Conservation (phyloP, 208 protist species). For the Acanthamoeba sp. region DNA sequence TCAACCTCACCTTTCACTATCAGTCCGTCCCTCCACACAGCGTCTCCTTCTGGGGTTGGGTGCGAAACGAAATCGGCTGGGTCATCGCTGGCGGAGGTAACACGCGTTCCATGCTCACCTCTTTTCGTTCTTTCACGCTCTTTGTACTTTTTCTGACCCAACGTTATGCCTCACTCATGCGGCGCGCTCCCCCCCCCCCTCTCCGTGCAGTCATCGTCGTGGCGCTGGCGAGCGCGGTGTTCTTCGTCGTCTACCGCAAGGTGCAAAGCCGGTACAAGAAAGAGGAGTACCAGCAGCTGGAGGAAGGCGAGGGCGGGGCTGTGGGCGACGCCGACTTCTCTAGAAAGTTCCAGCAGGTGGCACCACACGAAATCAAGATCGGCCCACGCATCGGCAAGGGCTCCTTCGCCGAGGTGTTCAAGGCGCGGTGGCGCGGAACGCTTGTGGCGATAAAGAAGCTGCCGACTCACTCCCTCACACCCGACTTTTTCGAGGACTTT, state of each 20-base stretch:
- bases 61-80: not conserved
- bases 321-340: constrained; percentile 51
- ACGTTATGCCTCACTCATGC: not conserved
- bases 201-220: not conserved
- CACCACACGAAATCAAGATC: constrained; percentile 22
- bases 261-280: not conserved
- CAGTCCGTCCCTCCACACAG: not conserved
- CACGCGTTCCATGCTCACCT: not conserved
- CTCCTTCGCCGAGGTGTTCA: constrained; percentile 57
- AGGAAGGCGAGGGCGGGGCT: constrained; percentile 31
- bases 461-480: constrained; percentile 34
- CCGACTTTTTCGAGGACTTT: constrained; percentile 63
- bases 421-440: constrained; percentile 52
- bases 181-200: not conserved
- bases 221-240: not conserved
- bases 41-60: constrained; percentile 4
- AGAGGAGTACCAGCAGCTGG: not conserved
- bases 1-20: constrained; percentile 53
- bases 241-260: not conserved
- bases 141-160: not conserved
- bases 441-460: constrained; percentile 60
- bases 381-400: constrained; percentile 66
- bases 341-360: constrained; percentile 36
- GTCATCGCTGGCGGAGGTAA: constrained; percentile 45
- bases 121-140: not conserved